A percentile compares a stretch with the other conserved stretches of the same genome.
These are phyloP conservation scores for Carallia pectinifolia DNA, from an alignment of 345 rosid species.

Conservation along the genomic window DNA sequence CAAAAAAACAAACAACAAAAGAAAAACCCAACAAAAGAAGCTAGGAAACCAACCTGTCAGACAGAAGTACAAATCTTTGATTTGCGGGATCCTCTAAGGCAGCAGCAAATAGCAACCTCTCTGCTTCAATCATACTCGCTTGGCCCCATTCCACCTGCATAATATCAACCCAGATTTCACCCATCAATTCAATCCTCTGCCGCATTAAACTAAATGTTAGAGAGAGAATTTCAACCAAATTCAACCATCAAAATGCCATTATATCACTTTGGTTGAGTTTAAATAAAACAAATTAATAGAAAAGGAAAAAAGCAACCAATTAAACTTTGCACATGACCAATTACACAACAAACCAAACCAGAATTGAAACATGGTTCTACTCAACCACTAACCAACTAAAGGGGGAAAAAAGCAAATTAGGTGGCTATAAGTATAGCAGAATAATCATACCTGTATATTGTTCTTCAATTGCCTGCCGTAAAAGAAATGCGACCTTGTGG, in stretches of 20 bases:
- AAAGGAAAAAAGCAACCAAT: too few species aligned
- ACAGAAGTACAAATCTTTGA: constrained; percentile 86
- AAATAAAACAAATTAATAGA: too few species aligned
- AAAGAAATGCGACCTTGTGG: constrained; percentile 70
- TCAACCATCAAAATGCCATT: too few species aligned
- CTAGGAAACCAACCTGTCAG: constrained; percentile 62
- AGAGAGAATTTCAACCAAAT: too few species aligned
- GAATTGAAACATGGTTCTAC: too few species aligned
- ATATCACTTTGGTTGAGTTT: too few species aligned
- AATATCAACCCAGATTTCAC: too few species aligned
- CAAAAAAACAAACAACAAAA: background rate
- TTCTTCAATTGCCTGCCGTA: constrained; percentile 64
- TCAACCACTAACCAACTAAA: constrained; percentile 46
- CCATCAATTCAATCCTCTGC: too few species aligned
- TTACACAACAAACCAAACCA: too few species aligned
- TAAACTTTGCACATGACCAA: too few species aligned
- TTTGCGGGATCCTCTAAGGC: constrained; percentile 79
- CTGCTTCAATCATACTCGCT: constrained; percentile 86
- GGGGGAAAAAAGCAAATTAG: constrained; percentile 27
- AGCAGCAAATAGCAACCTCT: constrained; percentile 67
- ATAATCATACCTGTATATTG: constrained; percentile 66
- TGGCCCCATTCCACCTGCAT: constrained; percentile 84
- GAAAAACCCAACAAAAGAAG: too few species aligned
- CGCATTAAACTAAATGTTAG: too few species aligned
- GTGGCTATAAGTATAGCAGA: background rate